Base-by-base conservation (phyloP, 805 yeast species). In the Myxozyma sirexii region DNA sequence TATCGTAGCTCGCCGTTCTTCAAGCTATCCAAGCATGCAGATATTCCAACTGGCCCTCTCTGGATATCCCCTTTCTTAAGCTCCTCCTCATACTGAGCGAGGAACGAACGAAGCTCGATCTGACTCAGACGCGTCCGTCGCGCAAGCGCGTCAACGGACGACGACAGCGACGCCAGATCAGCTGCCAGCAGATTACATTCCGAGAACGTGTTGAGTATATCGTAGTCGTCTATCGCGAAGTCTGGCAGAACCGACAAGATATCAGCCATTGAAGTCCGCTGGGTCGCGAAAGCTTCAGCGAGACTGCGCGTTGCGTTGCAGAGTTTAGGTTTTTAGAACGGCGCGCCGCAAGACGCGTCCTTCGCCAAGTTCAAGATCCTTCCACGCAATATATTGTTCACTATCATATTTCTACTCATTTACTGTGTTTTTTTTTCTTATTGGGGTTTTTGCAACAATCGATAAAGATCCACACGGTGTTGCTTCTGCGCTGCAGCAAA, bases 111-210 rank as follows among this genome's bases (percentile, higher is more conserved):
- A 1, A 54, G 12, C 26, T 54, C 57, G 21, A 4, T 13, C n/a
- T 39, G 53, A 31, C 24, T 37, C 10, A 45, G 44, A 3, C 52
- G 44, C 51, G 52, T 45, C 21, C 46, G 45, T 17, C 41, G 45
- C 38, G 57, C 38, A 17, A 54, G 46, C 6, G n/a, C n/a, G 21
- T 37, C 52, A 13, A 54, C 41, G 5, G 57, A 44, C 24, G 49
- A 35, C 19, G 50, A 37, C 23, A 54, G 41, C 21, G 57, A 12
- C 23, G 45, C 57, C 2, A 54, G 27, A 45, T 54, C 57, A 4
- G 52, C 57, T 13, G 44, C 43, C 1, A 48, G 33, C 17, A 21
- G 24, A n/a, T 37, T 48, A 19, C 53, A 48, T n/a, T 48, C 31
- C 4, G 53, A 48, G 21, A 48, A 48, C 1, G 21, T n/a, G 24